Evolutionary conservation across 2,329 filamentous ascomycete genomes (phyloP).

Genomic region (Intubia oerlemansii): DNA sequence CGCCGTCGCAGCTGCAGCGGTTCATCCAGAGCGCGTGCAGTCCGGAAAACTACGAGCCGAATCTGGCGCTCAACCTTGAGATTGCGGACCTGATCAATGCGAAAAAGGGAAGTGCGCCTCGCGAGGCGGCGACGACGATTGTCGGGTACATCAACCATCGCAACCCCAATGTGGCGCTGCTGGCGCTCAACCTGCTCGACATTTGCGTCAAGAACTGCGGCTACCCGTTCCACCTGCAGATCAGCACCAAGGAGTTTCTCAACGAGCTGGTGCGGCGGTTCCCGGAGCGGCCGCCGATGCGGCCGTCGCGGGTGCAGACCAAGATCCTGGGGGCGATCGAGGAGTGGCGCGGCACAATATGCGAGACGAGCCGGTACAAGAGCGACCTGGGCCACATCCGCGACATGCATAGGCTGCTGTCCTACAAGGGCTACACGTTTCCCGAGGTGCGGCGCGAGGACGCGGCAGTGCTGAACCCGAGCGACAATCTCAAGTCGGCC

Average conservation of each 20-base stretch:
- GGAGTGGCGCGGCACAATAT: slow-evolving; percentile 96
- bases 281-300: slow-evolving; percentile 75
- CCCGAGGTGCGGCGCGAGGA: slow-evolving; percentile 83
- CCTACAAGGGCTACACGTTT: slow-evolving; percentile 94
- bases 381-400: slow-evolving; percentile 90
- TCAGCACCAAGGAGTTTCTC: slow-evolving; percentile 95
- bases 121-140: slow-evolving; percentile 83
- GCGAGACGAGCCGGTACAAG: slow-evolving; percentile 92
- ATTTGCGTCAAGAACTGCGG: slow-evolving; percentile 99
- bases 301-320: slow-evolving; percentile 68
- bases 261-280: slow-evolving; percentile 95
- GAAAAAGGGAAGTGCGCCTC: slow-evolving; percentile 89
- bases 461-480: slow-evolving; percentile 88
- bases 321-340: slow-evolving; percentile 92
- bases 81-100: slow-evolving; percentile 91
- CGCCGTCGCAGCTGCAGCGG: slow-evolving; percentile 73
- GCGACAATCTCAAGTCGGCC: slow-evolving; percentile 84
- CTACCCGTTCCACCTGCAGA: slow-evolving; percentile 95
- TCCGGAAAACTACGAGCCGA: slow-evolving; percentile 93
- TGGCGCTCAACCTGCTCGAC: slow-evolving; percentile 81
- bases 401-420: slow-evolving; percentile 90
- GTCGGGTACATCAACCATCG: slow-evolving; percentile 92
- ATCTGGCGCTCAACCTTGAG: slow-evolving; percentile 88
- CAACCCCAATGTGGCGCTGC: slow-evolving; percentile 82
- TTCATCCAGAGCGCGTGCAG: slow-evolving; percentile 95